Conservation (phyloP, 2,329 filamentous ascomycete species). For the Aulographum hederae region DNA sequence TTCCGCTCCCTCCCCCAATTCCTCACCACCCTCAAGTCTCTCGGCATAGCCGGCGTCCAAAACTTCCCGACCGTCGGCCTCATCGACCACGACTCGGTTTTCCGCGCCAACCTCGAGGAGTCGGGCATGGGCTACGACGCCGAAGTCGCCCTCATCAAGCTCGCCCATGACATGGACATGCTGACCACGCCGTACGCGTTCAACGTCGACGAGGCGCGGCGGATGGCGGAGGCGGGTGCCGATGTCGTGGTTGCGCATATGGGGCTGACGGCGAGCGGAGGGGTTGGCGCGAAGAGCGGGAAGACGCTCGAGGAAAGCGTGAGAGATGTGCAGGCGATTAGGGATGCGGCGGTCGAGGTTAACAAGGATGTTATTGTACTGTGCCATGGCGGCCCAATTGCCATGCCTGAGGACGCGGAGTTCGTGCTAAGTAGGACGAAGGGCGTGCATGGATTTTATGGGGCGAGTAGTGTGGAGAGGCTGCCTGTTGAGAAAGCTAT, state of each 20-base stretch:
- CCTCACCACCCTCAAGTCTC: constrained; percentile 36
- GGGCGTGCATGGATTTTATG: constrained; percentile 55
- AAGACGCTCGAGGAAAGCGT: constrained; percentile 48
- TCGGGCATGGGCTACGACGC: constrained; percentile 51
- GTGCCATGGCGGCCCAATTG: constrained; percentile 55
- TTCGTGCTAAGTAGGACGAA: constrained; percentile 41
- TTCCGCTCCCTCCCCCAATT: constrained; percentile 45
- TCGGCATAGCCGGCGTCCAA: constrained; percentile 52
- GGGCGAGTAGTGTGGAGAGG: constrained; percentile 52
- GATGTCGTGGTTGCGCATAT: constrained; percentile 53
- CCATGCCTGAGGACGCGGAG: constrained; percentile 41
- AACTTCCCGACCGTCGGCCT: constrained; percentile 59
- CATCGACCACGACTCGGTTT: constrained; percentile 49
- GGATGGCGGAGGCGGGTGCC: constrained; percentile 46
- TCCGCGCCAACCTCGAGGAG: constrained; percentile 50
- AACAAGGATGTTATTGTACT: constrained; percentile 44
- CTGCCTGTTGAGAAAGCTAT: constrained; percentile 51
- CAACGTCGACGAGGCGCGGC: constrained; percentile 38
- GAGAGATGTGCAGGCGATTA: constrained; percentile 40
- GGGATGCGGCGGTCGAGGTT: constrained; percentile 38
- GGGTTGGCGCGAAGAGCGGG: constrained; percentile 44
- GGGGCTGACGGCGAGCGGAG: constrained; percentile 45
- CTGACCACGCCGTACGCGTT: constrained; percentile 57
- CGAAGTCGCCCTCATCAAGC: constrained; percentile 47
- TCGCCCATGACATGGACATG: constrained; percentile 40